Base-by-base conservation (phyloP, 108 stramenopile genomes). In the Nannochloropsis gaditana region DNA sequence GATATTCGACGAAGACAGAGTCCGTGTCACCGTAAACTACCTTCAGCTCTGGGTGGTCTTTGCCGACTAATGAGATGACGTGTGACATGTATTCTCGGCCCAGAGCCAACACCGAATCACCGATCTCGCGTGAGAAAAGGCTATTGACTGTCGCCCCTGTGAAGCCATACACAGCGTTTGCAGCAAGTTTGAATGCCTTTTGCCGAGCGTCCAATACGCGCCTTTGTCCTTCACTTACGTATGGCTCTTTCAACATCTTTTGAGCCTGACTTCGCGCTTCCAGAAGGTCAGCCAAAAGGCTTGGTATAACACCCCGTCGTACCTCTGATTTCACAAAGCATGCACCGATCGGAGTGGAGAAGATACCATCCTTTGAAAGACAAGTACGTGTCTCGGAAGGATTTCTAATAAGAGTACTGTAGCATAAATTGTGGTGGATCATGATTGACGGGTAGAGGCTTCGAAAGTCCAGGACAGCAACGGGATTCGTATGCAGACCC, bases 381-480 rank as follows among this genome's bases (percentile, higher is more conserved):
- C 59, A 15, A n/a, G 15, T 6, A 15, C n/a, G 59, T n/a, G n/a
- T 4, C 59, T 73, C 19, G 19, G 59, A 5, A n/a, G 59, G 59
- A n/a, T 73, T n/a, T 15, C n/a, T 73, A n/a, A 73, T n/a, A 4
- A 73, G 59, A 0, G 59, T 73, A n/a, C 59, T 73, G 59, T 73
- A 73, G n/a, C 59, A 73, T n/a, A 6, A 73, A 73, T 73, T 73
- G 59, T 73, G 59, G 15, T 73, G 59, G 4, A 73, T n/a, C 59
- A 73, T 73, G 59, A 73, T 73, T n/a, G 59, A 73, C 15, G 59
- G 59, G n/a, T 73, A 73, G 19, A 73, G 59, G n/a, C 59, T 73
- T 73, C 59, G 4, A n/a, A 73, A 73, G n/a, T 73, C 59, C n/a
- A 73, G 6, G 8, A 73, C 59, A 73, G 59, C 59, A n/a, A 73